Percentiles rank a stretch among this genome's conserved stretches.
Evolutionary conservation across 176 grass and related monocot genomes (phyloP).

Genomic region (Oryza glumipatula): DNA sequence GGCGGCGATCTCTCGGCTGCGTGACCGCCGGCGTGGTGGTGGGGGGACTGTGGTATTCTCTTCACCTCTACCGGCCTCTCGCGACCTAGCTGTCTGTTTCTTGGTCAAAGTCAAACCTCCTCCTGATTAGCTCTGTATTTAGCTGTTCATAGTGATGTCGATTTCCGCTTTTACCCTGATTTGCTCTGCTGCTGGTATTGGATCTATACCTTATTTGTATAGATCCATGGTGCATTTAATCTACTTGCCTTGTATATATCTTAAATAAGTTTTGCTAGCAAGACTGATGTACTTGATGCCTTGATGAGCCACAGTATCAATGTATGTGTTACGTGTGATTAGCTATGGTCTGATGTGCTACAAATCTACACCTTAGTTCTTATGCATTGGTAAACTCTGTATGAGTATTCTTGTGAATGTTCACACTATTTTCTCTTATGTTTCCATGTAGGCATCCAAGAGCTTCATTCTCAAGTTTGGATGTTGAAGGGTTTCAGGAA

Average conservation of each 20-base stretch:
- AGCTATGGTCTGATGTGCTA: neutral
- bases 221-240: slow-evolving; percentile 1
- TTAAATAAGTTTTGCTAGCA: neutral
- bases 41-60: slow-evolving; percentile 16
- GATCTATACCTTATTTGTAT: slow-evolving; percentile 17
- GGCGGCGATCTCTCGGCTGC: neutral
- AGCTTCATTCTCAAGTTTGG: slow-evolving; percentile 14
- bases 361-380: neutral
- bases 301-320: neutral
- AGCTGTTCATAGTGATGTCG: neutral
- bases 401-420: neutral
- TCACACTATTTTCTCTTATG: neutral
- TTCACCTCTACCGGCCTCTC: neutral
- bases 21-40: neutral
- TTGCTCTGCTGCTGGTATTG: too few relatives aligned
- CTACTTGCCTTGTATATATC: neutral
- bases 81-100: neutral
- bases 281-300: neutral
- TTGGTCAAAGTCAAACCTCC: neutral
- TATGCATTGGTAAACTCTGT: neutral
- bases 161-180: slow-evolving; percentile 9
- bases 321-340: neutral
- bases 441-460: neutral
- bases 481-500: neutral
- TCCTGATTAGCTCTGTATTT: too few relatives aligned